phyloP scores from a whole-genome alignment of 2,329 filamentous ascomycete genomes.

The Didymella arachidicola region DNA sequence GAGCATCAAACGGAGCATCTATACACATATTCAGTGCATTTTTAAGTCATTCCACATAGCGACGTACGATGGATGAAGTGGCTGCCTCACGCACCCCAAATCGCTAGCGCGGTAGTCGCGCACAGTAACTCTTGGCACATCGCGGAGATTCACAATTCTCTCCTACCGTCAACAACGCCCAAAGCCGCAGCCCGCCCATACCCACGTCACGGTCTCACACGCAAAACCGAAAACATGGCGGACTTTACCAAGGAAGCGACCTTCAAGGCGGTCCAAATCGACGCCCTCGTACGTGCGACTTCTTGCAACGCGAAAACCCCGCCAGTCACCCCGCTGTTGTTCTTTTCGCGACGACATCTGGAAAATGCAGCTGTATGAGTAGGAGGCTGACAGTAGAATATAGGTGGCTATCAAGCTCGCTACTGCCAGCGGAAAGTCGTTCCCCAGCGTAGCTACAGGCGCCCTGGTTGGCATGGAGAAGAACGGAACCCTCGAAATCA shows the following conservation, averaged over 20 bases:
- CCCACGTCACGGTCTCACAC: conserved; percentile 19
- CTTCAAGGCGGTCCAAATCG: conserved; percentile 89
- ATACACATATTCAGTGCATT: not conserved
- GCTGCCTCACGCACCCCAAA: conserved; percentile 4
- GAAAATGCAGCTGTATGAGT: not conserved
- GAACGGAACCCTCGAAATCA: conserved; percentile 82
- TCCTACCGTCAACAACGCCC: conserved; percentile 30
- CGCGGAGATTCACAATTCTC: conserved; percentile 20
- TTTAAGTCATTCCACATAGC: too few relatives aligned
- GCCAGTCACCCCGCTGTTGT: conserved; percentile 41
- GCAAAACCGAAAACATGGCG: conserved; percentile 44
- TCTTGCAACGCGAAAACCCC: conserved; percentile 39
- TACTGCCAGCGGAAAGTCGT: conserved; percentile 88
- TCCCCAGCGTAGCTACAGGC: conserved; percentile 88
- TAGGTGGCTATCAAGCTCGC: conserved; percentile 98
- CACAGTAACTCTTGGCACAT: conserved; percentile 23
- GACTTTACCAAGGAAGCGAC: conserved; percentile 56
- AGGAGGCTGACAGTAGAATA: conserved; percentile 32
- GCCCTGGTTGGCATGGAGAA: conserved; percentile 93
- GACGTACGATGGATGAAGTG: not conserved
- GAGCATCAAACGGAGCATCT: not conserved
- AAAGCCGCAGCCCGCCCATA: conserved; percentile 28
- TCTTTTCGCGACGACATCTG: conserved; percentile 17
- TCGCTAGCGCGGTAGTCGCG: conserved; percentile 24
- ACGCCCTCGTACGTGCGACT: conserved; percentile 78